Base-by-base conservation (phyloP, 331 rosid genomes). In the Cydonia oblonga region DNA sequence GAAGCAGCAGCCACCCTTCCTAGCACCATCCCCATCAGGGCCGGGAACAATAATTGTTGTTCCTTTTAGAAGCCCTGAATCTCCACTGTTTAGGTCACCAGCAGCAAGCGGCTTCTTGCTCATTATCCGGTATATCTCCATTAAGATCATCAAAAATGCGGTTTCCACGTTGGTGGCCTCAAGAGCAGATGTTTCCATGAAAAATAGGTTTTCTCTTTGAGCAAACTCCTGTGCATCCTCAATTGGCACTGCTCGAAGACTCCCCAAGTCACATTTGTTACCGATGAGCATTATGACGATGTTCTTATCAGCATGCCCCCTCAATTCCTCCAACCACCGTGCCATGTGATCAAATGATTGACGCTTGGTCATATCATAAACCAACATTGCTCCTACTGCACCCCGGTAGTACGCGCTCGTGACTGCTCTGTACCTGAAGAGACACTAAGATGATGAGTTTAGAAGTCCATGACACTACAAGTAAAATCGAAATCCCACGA, bases 171-270 rank as follows among this genome's bases (percentile, higher is more conserved):
- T 93, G 29, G 97, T 93, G 44, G 98, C 78, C 64, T 93, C 92
- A 8, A 90, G 90, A 25, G 98, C 98, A 11, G 97, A 93, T 65
- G 97, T 93, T 83, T 93, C 98, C 95, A 86, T 93, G 49, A 93
- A 93, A 81, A 93, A 93, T 15, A 93, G 86, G 74, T 93, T 93
- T 80, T 93, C 98, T 80, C 92, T 84, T 79, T 90, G 87, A 10
- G 98, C 98, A 63, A 90, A 89, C 75, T 93, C 98, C 62, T 93
- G 92, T 15, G 96, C 96, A 53, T 93, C 97, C 84, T 90, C 98
- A 3, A 80, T 89, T 63, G 97, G 98, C 69, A 93, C 96, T 4
- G 98, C 98, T 70, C 96, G 79, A 29, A 93, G 95, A 71, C 75
- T 76, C 46, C 82, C 87, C 25, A 93, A 75, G 84, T 93, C 98